A percentile compares a stretch with the other conserved stretches of the same genome.
phyloP scores from a whole-genome alignment of 148 eudicot species.

The Linanthus parryae region DNA sequence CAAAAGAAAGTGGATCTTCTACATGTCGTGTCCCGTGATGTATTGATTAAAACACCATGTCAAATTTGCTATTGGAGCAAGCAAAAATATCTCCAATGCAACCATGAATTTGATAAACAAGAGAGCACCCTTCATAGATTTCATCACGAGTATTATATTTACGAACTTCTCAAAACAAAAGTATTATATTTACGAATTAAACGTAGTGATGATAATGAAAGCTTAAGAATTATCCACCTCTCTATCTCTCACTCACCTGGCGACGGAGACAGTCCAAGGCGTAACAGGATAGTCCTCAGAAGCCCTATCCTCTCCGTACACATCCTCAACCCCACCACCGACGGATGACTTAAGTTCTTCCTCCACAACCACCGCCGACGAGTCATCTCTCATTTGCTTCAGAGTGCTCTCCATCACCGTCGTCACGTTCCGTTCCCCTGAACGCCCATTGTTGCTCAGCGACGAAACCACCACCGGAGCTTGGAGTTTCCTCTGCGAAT shows the following conservation, averaged over 20 bases:
- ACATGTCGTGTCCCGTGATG: too few relatives aligned
- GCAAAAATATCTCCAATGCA: too few relatives aligned
- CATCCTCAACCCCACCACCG: conserved; percentile 67
- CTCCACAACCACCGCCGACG: conserved; percentile 25
- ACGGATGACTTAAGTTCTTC: conserved; percentile 31
- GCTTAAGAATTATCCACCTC: neutral
- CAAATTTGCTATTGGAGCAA: too few relatives aligned
- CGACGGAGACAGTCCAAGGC: conserved; percentile 89
- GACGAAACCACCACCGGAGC: conserved; percentile 48
- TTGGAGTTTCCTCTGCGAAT: conserved; percentile 23
- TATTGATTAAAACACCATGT: too few relatives aligned
- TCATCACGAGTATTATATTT: too few relatives aligned
- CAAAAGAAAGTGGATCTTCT: too few relatives aligned
- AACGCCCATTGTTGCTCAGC: conserved; percentile 45
- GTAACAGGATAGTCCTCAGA: conserved; percentile 77
- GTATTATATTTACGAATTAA: neutral
- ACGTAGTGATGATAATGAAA: conserved; percentile 16
- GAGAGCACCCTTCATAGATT: too few relatives aligned
- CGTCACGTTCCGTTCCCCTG: conserved; percentile 46
- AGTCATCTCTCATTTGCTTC: conserved; percentile 35
- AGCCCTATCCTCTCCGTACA: conserved; percentile 89
- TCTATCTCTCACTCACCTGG: conserved; percentile 43
- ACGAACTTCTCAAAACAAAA: too few relatives aligned
- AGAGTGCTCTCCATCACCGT: conserved; percentile 48
- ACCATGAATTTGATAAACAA: too few relatives aligned